A percentile compares a stretch with the other conserved stretches of the same genome.
These are phyloP conservation scores for Mangifera indica DNA, from an alignment of 345 rosid species.

Conservation along the genomic window DNA sequence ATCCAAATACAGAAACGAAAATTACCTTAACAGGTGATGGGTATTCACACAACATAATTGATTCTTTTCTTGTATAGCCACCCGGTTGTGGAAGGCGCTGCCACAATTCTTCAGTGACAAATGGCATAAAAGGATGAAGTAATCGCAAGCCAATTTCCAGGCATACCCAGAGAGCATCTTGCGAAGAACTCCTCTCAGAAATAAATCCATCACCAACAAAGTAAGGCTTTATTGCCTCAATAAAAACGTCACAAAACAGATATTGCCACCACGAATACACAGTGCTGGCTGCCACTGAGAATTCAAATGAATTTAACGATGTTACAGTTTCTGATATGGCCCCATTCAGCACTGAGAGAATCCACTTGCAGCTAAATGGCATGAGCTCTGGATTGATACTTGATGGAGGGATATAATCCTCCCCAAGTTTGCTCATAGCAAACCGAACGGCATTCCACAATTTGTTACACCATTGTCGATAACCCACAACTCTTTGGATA, in stretches of 20 bases:
- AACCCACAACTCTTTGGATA: conserved; percentile 90
- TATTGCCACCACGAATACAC: conserved; percentile 98
- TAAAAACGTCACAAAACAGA: conserved; percentile 90
- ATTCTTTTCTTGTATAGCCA: conserved; percentile 47
- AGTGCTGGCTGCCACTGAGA: conserved; percentile 73
- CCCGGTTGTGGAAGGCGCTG: conserved; percentile 73
- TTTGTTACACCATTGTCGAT: conserved; percentile 99
- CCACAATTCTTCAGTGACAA: conserved; percentile 93
- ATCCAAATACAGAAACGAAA: not conserved
- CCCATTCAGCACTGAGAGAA: conserved; percentile 73
- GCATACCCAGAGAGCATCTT: conserved; percentile 70
- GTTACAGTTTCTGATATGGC: conserved; percentile 59
- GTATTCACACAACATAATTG: conserved; percentile 78
- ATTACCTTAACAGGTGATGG: conserved; percentile 68
- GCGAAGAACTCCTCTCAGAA: conserved; percentile 64
- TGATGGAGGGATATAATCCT: conserved; percentile 54
- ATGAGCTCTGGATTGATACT: conserved; percentile 40
- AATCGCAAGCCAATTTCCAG: conserved; percentile 82
- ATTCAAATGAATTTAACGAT: conserved; percentile 62
- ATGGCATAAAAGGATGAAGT: conserved; percentile 98
- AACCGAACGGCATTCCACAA: conserved; percentile 97
- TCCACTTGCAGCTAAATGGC: conserved; percentile 92
- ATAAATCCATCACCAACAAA: conserved; percentile 62
- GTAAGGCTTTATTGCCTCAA: conserved; percentile 88
- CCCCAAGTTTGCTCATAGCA: conserved; percentile 88